Evolutionary conservation across 805 yeast species (phyloP), one percentile per base, ranked within the genome.

Genomic region (Candida quercuum): DNA sequence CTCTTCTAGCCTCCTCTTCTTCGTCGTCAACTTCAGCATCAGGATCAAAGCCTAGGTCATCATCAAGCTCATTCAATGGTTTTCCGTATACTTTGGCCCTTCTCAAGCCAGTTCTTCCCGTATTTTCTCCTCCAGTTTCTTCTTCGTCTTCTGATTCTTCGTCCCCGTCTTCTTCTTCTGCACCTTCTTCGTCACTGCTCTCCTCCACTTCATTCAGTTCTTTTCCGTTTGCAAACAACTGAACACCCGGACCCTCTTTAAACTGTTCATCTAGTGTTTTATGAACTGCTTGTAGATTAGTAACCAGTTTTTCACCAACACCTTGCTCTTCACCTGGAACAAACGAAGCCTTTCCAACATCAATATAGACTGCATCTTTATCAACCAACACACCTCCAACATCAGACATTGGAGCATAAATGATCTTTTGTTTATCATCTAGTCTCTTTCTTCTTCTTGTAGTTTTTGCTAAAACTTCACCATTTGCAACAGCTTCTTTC

Each of bases 391-490:
- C 95, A 59, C 99, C 99, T 40, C 97, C 97, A n/a, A 93, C 96
- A 61, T 93, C 98, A 33, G 97, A 86, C 99, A 93, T 93, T 35
- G 99, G 99, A 0, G 99, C 99, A 60, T 94, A 93, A 3, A 93
- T 87, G 48, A 87, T 77, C 59, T 89, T 93, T 57, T 87, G 95
- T 51, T 82, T 86, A 55, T 93, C 99, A 48, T 93, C 98, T 37
- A 93, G 74, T 56, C 98, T 76, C 58, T 87, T 86, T 54, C 97
- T 74, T 60, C 96, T 79, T 51, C 94, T 74, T 42, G 96, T 76
- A 3, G 79, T 72, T 23, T 73, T 69, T 3, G 80, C 71, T 3
- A 72, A 52, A 4, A 64, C 61, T 39, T 73, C 77, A 9, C 83
- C 85, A 16, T 72, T 71, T 35, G 71, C 81, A 7, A 72, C 76